phyloP scores from a whole-genome alignment of 805 yeast genomes.

The Cyberlindnera maritima region DNA sequence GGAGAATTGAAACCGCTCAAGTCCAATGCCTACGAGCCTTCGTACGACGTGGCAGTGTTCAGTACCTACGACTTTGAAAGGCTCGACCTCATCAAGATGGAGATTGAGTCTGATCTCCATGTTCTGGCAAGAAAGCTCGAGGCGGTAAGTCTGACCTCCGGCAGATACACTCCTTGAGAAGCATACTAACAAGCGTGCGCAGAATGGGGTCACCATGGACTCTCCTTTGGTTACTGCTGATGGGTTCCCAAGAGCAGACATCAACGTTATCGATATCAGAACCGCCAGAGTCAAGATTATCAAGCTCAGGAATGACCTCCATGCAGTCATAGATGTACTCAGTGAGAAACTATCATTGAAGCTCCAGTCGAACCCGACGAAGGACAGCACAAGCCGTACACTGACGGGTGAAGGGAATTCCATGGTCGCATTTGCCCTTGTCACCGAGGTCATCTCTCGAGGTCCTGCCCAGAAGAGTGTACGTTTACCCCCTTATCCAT shows the following conservation, averaged over 20 bases:
- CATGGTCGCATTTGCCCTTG: constrained; percentile 51
- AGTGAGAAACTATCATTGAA: constrained; percentile 45
- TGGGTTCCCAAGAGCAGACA: constrained; percentile 84
- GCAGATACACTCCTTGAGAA: constrained; percentile 2
- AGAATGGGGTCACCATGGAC: constrained; percentile 56
- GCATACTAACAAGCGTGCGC: neutral
- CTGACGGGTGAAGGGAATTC: neutral
- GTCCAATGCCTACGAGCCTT: constrained; percentile 12
- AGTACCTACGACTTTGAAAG: constrained; percentile 5
- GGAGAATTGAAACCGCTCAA: constrained; percentile 16
- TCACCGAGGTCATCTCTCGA: constrained; percentile 9
- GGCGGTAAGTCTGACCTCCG: constrained; percentile 6
- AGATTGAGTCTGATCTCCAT: constrained; percentile 15
- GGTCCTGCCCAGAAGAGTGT: constrained; percentile 50
- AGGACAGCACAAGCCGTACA: neutral
- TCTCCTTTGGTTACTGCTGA: constrained; percentile 64
- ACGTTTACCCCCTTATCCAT: neutral
- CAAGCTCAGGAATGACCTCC: constrained; percentile 67
- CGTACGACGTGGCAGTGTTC: constrained; percentile 9
- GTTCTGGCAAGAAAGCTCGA: constrained; percentile 29
- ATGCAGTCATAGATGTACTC: constrained; percentile 43
- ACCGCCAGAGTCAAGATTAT: constrained; percentile 61
- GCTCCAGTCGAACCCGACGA: constrained; percentile 26
- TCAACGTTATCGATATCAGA: constrained; percentile 74
- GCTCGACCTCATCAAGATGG: constrained; percentile 14